phyloP scores from a whole-genome alignment of 2,329 filamentous ascomycete genomes.

The Cercospora citrullina region DNA sequence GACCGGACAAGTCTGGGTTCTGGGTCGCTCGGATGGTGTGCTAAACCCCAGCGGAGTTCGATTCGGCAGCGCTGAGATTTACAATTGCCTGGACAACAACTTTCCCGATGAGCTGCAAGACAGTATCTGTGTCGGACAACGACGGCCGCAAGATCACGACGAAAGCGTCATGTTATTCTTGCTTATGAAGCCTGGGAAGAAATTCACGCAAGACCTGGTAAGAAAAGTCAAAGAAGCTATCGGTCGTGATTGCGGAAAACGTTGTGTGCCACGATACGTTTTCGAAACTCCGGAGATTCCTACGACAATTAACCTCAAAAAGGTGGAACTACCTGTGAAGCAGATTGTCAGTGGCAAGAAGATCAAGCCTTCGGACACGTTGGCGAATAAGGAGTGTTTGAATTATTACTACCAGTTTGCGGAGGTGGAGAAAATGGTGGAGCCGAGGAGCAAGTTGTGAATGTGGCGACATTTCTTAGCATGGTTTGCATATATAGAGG shows the following conservation, averaged over 20 bases:
- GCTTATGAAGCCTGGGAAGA: constrained; percentile 59
- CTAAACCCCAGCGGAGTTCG: constrained; percentile 76
- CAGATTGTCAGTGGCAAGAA: constrained; percentile 75
- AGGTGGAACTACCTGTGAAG: constrained; percentile 81
- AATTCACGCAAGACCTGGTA: constrained; percentile 58
- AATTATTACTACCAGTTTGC: constrained; percentile 80
- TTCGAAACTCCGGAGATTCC: constrained; percentile 82
- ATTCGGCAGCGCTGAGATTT: constrained; percentile 80
- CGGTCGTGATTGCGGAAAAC: constrained; percentile 63
- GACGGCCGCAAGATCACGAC: constrained; percentile 60
- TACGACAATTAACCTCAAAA: constrained; percentile 82
- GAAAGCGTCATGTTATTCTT: constrained; percentile 62
- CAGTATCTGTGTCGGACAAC: constrained; percentile 77
- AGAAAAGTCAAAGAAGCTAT: constrained; percentile 65
- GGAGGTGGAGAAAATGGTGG: constrained; percentile 62
- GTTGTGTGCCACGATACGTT: constrained; percentile 75
- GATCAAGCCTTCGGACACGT: constrained; percentile 73
- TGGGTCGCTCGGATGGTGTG: constrained; percentile 74
- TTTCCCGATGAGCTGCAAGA: constrained; percentile 67
- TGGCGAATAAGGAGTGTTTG: constrained; percentile 73
- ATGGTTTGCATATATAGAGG: neutral
- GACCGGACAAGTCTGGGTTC: constrained; percentile 65
- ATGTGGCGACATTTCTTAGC: too few relatives aligned
- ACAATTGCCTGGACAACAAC: constrained; percentile 66
- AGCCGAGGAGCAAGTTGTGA: constrained; percentile 50